Percentiles rank a stretch among this genome's conserved stretches.
Conservation (phyloP, 495 filamentous ascomycete species). For the Trichoderma asperelloides region DNA sequence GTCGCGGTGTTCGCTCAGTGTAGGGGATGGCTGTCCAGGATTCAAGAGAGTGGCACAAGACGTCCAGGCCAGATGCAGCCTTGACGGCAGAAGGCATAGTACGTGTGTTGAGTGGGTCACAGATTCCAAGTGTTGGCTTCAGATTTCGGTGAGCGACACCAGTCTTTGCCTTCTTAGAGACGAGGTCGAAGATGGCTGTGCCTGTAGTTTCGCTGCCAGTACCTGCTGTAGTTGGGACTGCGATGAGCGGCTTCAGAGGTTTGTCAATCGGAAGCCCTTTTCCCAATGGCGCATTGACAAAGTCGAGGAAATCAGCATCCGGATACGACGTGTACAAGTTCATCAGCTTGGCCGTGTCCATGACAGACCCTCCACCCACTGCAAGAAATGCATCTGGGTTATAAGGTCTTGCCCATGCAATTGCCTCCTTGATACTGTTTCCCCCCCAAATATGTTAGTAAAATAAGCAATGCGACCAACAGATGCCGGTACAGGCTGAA, state of each 20-base stretch:
- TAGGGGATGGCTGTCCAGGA: constrained; percentile 96
- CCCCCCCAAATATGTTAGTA: background rate
- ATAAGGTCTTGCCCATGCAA: constrained; percentile 71
- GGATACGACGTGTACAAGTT: constrained; percentile 88
- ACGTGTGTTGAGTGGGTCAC: constrained; percentile 87
- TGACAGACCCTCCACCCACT: constrained; percentile 81
- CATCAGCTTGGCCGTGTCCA: constrained; percentile 97
- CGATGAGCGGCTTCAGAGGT: constrained; percentile 74
- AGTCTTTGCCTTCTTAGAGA: constrained; percentile 80
- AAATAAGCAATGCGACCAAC: background rate
- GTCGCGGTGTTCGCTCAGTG: constrained; percentile 70
- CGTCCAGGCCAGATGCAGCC: constrained; percentile 81
- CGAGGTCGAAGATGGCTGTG: constrained; percentile 95
- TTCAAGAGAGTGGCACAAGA: constrained; percentile 88
- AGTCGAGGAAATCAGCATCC: constrained; percentile 86
- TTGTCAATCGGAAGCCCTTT: constrained; percentile 75
- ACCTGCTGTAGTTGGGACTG: constrained; percentile 90
- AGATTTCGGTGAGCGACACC: constrained; percentile 91
- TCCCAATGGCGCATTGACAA: constrained; percentile 92
- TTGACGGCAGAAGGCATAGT: constrained; percentile 93
- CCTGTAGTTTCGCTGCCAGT: constrained; percentile 95
- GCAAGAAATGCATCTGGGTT: constrained; percentile 82
- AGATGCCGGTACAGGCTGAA: background rate
- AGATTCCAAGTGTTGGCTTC: constrained; percentile 92
- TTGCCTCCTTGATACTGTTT: constrained; percentile 71